A percentile compares a stretch with the other conserved stretches of the same genome.
Conservation (phyloP, 2,329 filamentous ascomycete species). For the Gaeumannomyces sp. region DNA sequence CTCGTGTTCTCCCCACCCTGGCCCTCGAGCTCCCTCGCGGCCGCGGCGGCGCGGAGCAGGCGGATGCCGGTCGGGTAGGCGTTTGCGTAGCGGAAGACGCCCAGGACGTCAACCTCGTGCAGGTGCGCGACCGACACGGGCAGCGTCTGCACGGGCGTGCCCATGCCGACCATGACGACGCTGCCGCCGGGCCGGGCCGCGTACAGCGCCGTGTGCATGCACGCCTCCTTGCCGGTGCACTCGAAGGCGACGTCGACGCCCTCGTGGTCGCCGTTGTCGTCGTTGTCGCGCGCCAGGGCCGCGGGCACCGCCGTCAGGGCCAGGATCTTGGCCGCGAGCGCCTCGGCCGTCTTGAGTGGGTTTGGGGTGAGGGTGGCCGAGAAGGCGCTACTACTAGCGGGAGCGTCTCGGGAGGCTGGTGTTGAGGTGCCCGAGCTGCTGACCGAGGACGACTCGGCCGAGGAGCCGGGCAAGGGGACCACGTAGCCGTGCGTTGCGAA, state of each 20-base stretch:
- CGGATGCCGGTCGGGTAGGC: constrained; percentile 18
- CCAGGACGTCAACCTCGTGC: constrained; percentile 48
- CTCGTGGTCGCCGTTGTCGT: too few species aligned
- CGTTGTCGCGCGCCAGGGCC: constrained; percentile 8
- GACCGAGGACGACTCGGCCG: background rate
- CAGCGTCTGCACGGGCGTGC: constrained; percentile 47
- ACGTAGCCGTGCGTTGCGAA: constrained; percentile 22
- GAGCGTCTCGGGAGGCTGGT: constrained; percentile 22
- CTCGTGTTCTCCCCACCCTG: constrained; percentile 51
- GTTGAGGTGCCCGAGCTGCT: constrained; percentile 41
- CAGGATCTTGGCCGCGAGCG: constrained; percentile 25
- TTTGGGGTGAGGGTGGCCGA: constrained; percentile 23
- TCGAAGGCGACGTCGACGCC: constrained; percentile 44
- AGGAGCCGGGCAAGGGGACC: constrained; percentile 36
- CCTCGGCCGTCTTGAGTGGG: constrained; percentile 45
- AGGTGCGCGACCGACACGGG: constrained; percentile 41
- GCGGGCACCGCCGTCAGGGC: constrained; percentile 10
- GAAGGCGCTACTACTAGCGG: too few species aligned
- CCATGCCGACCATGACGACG: constrained; percentile 52
- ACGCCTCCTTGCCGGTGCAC: constrained; percentile 70
- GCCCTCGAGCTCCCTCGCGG: constrained; percentile 32
- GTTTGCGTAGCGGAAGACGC: constrained; percentile 45
- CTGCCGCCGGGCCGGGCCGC: constrained; percentile 44
- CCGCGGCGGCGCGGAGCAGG: constrained; percentile 33
- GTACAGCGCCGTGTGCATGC: constrained; percentile 69